A percentile compares a stretch with the other conserved stretches of the same genome.
phyloP scores from a whole-genome alignment of 1,284 basidiomycete genomes.

The Fomitopsis betulina region DNA sequence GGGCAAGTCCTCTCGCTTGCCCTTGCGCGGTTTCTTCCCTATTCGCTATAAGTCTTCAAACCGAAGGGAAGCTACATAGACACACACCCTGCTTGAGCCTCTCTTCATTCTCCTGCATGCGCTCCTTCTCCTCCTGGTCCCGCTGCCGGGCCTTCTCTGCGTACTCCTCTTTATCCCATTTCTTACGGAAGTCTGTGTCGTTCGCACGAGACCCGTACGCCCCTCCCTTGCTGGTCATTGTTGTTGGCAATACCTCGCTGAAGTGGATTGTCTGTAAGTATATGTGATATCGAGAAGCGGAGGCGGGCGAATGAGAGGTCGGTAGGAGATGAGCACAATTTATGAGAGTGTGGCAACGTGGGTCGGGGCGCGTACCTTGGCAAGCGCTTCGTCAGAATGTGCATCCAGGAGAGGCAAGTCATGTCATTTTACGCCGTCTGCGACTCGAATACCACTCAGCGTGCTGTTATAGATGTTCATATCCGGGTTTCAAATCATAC shows the following conservation, averaged over 20 bases:
- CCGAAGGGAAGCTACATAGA: neutral
- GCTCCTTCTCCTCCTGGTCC: constrained; percentile 71
- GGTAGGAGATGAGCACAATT: no score
- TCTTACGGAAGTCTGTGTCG: constrained; percentile 77
- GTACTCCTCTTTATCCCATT: constrained; percentile 87
- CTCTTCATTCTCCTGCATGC: constrained; percentile 84
- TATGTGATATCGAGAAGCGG: no score
- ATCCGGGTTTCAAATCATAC: no score
- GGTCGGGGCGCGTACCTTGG: no score
- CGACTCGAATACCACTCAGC: no score
- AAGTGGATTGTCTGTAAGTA: neutral
- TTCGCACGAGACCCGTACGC: constrained; percentile 57
- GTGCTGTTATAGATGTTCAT: no score
- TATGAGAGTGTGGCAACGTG: no score
- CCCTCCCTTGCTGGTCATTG: constrained; percentile 57
- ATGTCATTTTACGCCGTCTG: no score
- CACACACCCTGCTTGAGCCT: constrained; percentile 72
- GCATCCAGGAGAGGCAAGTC: no score
- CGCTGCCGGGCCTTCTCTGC: constrained; percentile 71
- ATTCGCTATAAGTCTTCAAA: neutral
- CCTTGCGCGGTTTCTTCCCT: constrained; percentile 80
- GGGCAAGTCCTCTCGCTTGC: constrained; percentile 63
- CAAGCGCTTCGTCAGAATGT: no score
- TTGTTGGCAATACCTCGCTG: neutral
- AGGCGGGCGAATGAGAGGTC: no score